Evolutionary conservation across 495 filamentous ascomycete species (phyloP), one percentile per base, ranked within the genome.

Genomic region (Tuber indicum): DNA sequence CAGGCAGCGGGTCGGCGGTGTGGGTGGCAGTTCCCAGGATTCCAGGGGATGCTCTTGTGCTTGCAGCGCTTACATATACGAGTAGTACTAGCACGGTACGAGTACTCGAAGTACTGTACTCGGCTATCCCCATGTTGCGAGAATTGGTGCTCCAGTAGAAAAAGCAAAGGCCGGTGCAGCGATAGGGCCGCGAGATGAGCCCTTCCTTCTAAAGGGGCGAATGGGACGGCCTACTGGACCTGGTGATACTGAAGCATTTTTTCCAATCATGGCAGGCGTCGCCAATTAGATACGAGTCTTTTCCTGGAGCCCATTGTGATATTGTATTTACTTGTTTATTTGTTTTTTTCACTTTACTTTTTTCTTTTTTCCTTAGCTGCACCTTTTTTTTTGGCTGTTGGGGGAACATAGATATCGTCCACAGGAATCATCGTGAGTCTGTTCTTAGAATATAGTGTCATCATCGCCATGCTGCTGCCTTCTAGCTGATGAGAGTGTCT

Each of bases 181-280:
- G 58, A 66, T 66, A 36, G 58, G 58, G 58, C 58, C 58, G 58
- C 32, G 58, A 66, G 58, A 66, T 66, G 58, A 66, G 58, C 58
- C 32, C 16, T 36, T 19, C 26, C 26, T 36, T 36, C 58, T 6
- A 36, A 66, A 66, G 58, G 58, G 58, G 58, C 58, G 58, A 66
- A 66, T 66, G 26, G 58, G 58, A 66, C 58, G 58, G 58, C 58
- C 58, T 26, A 66, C 26, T 36, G 58, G 58, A 16, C 26, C 32
- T 66, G 58, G 58, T 66, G 58, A 36, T 19, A 66, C 58, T 36
- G 58, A 14, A 36, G 3, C 58, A 4, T 66, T 66, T 19, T 66
- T 17, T 14, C 58, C 9, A 17, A 8, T 36, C 58, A 17, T 17
- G 58, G 36, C 12, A 8, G 17, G 6, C 58, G 6, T 36, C 58